A percentile compares a stretch with the other conserved stretches of the same genome.
These are phyloP conservation scores for Dissophora globulifera DNA, from an alignment of 192 early-diverging fungal species.

Conservation along the genomic window DNA sequence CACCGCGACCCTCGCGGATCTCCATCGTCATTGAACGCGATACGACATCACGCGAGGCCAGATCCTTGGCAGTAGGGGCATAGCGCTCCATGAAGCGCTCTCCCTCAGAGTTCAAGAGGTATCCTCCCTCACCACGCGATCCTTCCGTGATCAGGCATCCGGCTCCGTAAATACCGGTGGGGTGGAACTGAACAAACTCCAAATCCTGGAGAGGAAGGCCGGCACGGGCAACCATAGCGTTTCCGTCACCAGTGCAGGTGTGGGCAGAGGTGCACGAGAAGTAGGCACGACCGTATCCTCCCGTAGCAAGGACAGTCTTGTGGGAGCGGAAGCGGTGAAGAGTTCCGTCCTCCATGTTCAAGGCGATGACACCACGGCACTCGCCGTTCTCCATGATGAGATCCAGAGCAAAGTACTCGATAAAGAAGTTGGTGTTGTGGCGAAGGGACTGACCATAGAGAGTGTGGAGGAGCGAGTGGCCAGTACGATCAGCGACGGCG, in stretches of 20 bases:
- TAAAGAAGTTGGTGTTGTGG: slow-evolving; percentile 97
- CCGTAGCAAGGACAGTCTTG: slow-evolving; percentile 98
- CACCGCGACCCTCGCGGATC: slow-evolving; percentile 97
- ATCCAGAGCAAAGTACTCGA: slow-evolving; percentile 99
- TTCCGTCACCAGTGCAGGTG: slow-evolving; percentile 99
- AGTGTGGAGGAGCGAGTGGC: slow-evolving; percentile 97
- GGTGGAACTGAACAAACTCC: slow-evolving; percentile 99
- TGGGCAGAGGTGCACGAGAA: slow-evolving; percentile 98
- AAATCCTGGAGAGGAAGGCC: slow-evolving; percentile 97
- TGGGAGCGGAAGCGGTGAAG: slow-evolving; percentile 97
- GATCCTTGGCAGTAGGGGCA: slow-evolving; percentile 97
- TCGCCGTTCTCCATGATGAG: slow-evolving; percentile 98
- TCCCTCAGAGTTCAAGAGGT: slow-evolving; percentile 94
- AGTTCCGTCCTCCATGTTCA: slow-evolving; percentile 98
- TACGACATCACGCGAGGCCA: slow-evolving; percentile 99
- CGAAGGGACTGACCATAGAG: slow-evolving; percentile 97
- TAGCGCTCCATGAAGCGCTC: slow-evolving; percentile 99
- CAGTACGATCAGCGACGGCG: slow-evolving; percentile 98
- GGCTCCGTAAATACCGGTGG: slow-evolving; percentile 98
- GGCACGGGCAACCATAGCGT: slow-evolving; percentile 98
- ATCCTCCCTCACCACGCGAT: slow-evolving; percentile 95
- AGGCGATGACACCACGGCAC: slow-evolving; percentile 95
- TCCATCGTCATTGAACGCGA: slow-evolving; percentile 98
- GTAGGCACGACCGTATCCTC: slow-evolving; percentile 99
- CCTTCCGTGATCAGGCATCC: slow-evolving; percentile 99